Base-by-base conservation (phyloP, 2,329 filamentous ascomycete genomes). In the Keithomyces neogunnii region DNA sequence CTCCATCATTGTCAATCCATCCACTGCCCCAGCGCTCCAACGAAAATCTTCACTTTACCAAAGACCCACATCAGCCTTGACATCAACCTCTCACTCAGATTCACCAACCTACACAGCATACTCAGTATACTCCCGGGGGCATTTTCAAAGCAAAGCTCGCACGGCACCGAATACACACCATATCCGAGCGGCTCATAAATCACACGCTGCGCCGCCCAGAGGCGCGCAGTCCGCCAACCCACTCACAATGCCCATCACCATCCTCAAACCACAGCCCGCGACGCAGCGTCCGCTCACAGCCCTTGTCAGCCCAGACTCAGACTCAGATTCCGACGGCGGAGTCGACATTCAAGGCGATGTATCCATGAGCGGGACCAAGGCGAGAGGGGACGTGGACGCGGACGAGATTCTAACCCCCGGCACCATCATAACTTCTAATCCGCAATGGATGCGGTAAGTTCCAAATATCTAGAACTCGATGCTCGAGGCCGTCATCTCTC, bases 391-490 rank as follows among this genome's bases (percentile, higher is more conserved):
- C 26, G 55, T 56, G 29, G 56, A 58, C 31, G 61, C 62, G 52
- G 61, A 70, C 61, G 72, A 77, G 36, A 86, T 96, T 58, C 85
- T 96, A 59, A 96, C 91, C 1, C 92, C 92, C 1, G 93, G 92
- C 62, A 88, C 95, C 65, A 73, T 86, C 54, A 88, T 97, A 60
- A 96, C 92, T 9, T 81, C 85, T 57, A 90, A 96, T 69, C 80
- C 89, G n/a, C 90, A 96, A 75, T 97, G 89, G 89, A 97, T 97
- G 92, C 83, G 83, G 80, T 83, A 70, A 49, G 73, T 36, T 33
- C 32, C 19, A 19, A 19, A 19, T 19, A 19, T 19, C 19, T 19
- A 19, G 19, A 19, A 19, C 19, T 19, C 19, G 19, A 19, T 19
- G 19, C 19, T 19, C 19, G 19, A 19, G 19, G 19, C 19, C 19